Base-by-base conservation (phyloP, 2,329 filamentous ascomycete species). In the Aspergillus sp. region DNA sequence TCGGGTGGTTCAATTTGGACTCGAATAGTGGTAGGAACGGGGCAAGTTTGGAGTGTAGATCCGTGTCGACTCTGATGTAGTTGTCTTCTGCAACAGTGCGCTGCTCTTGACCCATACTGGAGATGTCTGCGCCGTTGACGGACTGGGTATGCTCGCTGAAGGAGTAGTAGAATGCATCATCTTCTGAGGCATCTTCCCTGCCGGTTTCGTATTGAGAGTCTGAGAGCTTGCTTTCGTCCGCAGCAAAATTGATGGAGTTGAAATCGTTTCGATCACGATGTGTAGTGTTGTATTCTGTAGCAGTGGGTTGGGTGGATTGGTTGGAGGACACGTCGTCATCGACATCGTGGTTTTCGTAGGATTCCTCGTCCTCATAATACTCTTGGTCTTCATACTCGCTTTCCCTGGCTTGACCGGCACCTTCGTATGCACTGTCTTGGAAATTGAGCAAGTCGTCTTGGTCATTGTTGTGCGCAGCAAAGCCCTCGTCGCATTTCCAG, bases 11-110 rank as follows among this genome's bases (percentile, higher is more conserved):
- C 32, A 74, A 63, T 52, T 73, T 74, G 5, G 54, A 24, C 18
- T 60, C 56, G 56, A 73, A 70, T 58, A 66, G 69, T 1, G 67
- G 63, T 10, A 69, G 49, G 18, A 74, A 67, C 4, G 63, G 60
- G 9, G 36, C 45, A n/a, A 68, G 22, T 20, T 59, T 45, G 14
- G 52, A 59, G 12, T 54, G 45, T 20, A 52, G 32, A 10, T 54
- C 51, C 31, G 50, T n/a, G 1, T 29, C 50, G 32, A 46, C 16
- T 16, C 5, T 36, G 31, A 50, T 20, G 9, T 11, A n/a, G 49
- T 52, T 47, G 47, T 36, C 42, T 55, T 42, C 47, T n/a, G n/a
- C 16, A 22, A 31, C 47, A 2, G 42, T 39, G 22, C 45, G 52
- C 22, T 18, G 9, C 16, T 49, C 26, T 46, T 49, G 24, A 29